Evolutionary conservation across 177 flowering plant genomes (phyloP), one percentile per base, ranked within the genome.

Genomic region (Tripterygium wilfordii): DNA sequence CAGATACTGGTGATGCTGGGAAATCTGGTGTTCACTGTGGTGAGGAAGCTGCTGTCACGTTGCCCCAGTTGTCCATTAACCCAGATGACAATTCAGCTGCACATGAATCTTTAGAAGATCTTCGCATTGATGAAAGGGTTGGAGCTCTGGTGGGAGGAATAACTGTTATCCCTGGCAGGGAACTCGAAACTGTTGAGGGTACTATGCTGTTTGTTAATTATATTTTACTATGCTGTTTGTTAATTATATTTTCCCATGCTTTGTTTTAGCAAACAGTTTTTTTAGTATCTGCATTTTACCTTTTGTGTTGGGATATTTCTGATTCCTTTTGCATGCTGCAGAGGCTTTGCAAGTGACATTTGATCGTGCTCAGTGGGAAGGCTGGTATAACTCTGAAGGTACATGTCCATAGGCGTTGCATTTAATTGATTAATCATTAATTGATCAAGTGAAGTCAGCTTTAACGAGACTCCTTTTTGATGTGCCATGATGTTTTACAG

Each of bases 111-210:
- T 48, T 48, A 23, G 82, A 62, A 33, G 82, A 83, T 71, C 70
- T 82, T 15, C 69, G 58, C 51, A 81, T 94, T 68, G 99, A 85
- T 64, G 77, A 82, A 44, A 77, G 99, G 61, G 82, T 94, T 59
- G 80, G 64, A 38, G 77, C 76, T 52, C 62, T 94, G 26, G 60
- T 86, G 51, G 71, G 75, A 28, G 96, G 88, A 19, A 48, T 68
- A 44, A 47, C 69, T 10, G 44, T 83, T 42, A 24, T 71, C 48
- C 92, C 96, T 52, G 97, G 97, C 40, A 75, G 23, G 61, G 99
- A 94, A 51, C 76, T 87, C 23, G 95, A 87, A 68, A 71, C 53
- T 17, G 23, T 94, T 58, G 85, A 75, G 32, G 99, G 99, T 89
- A 74, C 8, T 31, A 38, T 50, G 30, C 18, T 32, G 25, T 28